Base-by-base conservation (phyloP, 345 rosid species). In the Viola odorata region DNA sequence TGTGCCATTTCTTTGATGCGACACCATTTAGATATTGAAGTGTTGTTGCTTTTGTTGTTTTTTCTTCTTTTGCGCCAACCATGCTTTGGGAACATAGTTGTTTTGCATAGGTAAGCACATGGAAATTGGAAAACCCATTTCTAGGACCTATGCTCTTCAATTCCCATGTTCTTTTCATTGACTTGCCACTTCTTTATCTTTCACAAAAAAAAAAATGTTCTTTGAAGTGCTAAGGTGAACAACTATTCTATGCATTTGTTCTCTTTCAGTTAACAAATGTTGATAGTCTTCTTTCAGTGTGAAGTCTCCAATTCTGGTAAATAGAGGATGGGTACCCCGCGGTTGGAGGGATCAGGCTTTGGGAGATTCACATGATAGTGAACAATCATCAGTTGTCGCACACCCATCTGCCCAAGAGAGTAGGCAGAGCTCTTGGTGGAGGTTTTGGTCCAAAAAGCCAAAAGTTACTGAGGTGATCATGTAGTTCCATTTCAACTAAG, bases 251-350 rank as follows among this genome's bases (percentile, higher is more conserved):
- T 59, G 68, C 51, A n/a, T n/a, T n/a, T n/a, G n/a, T 51, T 69
- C 53, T 50, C 14, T 66, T 60, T 63, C 39, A 52, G 40, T 57
- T 66, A 50, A 57, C 38, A 51, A 58, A 42, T 53, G 52, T 49
- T 41, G 50, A 44, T 67, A 55, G 50, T 68, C 61, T 62, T 64
- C 53, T 59, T 75, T 63, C 85, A 94, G 99, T 65, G 72, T 85
- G 67, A 84, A 78, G 74, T 77, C 82, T 36, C 89, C 97, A 39
- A 75, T 94, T 78, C 83, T 94, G 64, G 96, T 90, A 57, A 90
- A 90, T 69, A 88, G 96, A 63, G 99, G 99, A 72, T 94, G 99
- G 99, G 92, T 90, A 32, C 99, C 97, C 37, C 89, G 95, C 13
- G 82, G 84, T 73, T 88, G 99, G 99, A 88, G 84, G 72, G 95